These are phyloP conservation scores for Paecilomyces formosus DNA, from an alignment of 2,329 filamentous ascomycete species.

Conservation along the genomic window DNA sequence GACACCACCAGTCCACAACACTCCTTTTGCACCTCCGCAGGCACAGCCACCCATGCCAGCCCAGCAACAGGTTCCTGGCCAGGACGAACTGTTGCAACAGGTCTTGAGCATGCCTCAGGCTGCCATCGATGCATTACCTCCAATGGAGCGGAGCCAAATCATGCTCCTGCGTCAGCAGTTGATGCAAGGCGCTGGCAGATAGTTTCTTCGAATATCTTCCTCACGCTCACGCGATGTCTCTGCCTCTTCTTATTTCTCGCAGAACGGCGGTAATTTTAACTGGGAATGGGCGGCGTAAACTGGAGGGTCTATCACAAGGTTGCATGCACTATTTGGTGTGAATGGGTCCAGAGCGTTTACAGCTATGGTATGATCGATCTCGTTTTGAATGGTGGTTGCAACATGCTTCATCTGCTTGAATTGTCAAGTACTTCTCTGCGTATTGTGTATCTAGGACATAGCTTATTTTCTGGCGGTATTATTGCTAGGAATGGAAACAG, in stretches of 20 bases:
- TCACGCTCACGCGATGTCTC: background rate
- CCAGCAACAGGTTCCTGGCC: constrained; percentile 46
- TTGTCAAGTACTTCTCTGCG: background rate
- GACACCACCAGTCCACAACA: constrained; percentile 44
- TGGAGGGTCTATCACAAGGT: background rate
- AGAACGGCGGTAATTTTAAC: background rate
- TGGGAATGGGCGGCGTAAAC: background rate
- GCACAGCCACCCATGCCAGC: constrained; percentile 32
- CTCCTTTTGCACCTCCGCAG: constrained; percentile 37
- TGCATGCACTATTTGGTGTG: background rate
- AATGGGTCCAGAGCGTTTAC: background rate
- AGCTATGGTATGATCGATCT: background rate
- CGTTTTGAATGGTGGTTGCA: background rate
- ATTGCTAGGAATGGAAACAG: background rate
- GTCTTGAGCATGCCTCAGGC: constrained; percentile 74
- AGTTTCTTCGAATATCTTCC: constrained; percentile 1
- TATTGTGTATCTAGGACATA: background rate
- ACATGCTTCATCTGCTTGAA: background rate
- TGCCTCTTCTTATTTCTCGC: background rate
- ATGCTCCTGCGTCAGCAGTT: constrained; percentile 65
- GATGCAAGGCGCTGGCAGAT: constrained; percentile 34
- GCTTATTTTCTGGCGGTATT: background rate
- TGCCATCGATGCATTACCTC: constrained; percentile 70
- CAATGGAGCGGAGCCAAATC: constrained; percentile 70
- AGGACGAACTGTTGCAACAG: constrained; percentile 69